phyloP scores from a whole-genome alignment of 208 protist species.

The Trypanosoma vivax region DNA sequence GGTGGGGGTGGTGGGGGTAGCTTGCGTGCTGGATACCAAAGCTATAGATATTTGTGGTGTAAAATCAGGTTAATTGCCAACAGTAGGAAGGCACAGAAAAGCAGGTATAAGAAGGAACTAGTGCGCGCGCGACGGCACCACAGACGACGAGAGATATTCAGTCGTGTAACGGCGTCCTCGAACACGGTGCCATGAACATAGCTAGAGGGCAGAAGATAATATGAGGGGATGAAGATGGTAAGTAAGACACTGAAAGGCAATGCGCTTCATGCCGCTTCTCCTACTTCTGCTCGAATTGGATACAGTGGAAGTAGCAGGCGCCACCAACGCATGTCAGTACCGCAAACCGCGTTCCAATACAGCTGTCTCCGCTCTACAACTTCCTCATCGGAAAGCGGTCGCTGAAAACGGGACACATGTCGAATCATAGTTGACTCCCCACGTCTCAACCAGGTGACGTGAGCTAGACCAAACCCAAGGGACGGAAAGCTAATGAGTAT shows the following conservation, averaged over 20 bases:
- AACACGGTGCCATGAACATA: no score
- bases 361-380: slow-evolving; percentile 4
- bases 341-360: slow-evolving; percentile 13
- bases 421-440: slow-evolving; percentile 46
- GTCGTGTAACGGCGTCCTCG: no score
- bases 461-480: slow-evolving; percentile 28
- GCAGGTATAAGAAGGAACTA: no score
- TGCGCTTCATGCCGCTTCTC: not conserved
- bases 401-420: slow-evolving; percentile 17
- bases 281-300: slow-evolving; percentile 2
- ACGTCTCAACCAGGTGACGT: slow-evolving; percentile 21
- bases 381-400: slow-evolving; percentile 11
- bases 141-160: no score
- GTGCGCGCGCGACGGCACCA: no score
- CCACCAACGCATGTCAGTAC: slow-evolving; percentile 18
- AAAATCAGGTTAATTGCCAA: no score
- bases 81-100: no score
- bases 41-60: no score
- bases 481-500: slow-evolving; percentile 20
- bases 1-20: no score
- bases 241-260: slow-evolving; percentile 11
- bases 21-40: no score
- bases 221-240: slow-evolving; percentile 6
- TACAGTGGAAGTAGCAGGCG: slow-evolving; percentile 35
- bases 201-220: not conserved